A percentile compares a stretch with the other conserved stretches of the same genome.
These are phyloP conservation scores for Myxozyma lipomycoides DNA, from an alignment of 805 yeast species.

Conservation along the genomic window DNA sequence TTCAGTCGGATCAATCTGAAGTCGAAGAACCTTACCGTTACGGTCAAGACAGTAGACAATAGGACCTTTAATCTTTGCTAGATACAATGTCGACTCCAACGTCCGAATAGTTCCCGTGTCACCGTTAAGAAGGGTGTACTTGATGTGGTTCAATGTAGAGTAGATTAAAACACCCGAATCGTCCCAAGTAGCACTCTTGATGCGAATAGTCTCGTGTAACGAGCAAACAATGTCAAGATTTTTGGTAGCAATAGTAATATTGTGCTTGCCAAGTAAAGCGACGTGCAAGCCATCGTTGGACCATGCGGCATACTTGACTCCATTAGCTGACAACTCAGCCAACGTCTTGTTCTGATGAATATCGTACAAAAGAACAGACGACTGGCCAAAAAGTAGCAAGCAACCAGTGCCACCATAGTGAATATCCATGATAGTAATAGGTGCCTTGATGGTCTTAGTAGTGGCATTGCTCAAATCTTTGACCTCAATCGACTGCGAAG, in stretches of 20 bases:
- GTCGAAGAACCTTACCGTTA: conserved; percentile 72
- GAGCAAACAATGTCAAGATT: conserved; percentile 73
- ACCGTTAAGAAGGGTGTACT: conserved; percentile 88
- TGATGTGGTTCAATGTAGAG: conserved; percentile 92
- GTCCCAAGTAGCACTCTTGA: conserved; percentile 97
- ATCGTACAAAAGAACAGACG: conserved; percentile 76
- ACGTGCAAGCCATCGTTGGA: conserved; percentile 80
- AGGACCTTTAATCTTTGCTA: conserved; percentile 65
- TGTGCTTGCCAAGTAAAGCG: conserved; percentile 87
- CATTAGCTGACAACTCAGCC: conserved; percentile 62
- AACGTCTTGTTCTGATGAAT: conserved; percentile 85
- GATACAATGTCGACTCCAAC: conserved; percentile 79
- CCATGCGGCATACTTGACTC: conserved; percentile 87
- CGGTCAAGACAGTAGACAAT: conserved; percentile 79
- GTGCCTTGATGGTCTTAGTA: conserved; percentile 69
- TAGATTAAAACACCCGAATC: conserved; percentile 86
- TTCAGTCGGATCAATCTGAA: conserved; percentile 91
- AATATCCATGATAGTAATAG: conserved; percentile 60
- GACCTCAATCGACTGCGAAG: conserved; percentile 65
- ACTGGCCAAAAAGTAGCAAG: conserved; percentile 66
- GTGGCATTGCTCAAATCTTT: conserved; percentile 76
- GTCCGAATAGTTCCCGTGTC: conserved; percentile 94
- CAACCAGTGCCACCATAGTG: conserved; percentile 70
- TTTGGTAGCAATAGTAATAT: conserved; percentile 80
- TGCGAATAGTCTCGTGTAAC: conserved; percentile 93